A percentile compares a stretch with the other conserved stretches of the same genome.
These are phyloP conservation scores for Arthroderma sp. DNA, from an alignment of 2,329 filamentous ascomycete genomes.

Conservation along the genomic window DNA sequence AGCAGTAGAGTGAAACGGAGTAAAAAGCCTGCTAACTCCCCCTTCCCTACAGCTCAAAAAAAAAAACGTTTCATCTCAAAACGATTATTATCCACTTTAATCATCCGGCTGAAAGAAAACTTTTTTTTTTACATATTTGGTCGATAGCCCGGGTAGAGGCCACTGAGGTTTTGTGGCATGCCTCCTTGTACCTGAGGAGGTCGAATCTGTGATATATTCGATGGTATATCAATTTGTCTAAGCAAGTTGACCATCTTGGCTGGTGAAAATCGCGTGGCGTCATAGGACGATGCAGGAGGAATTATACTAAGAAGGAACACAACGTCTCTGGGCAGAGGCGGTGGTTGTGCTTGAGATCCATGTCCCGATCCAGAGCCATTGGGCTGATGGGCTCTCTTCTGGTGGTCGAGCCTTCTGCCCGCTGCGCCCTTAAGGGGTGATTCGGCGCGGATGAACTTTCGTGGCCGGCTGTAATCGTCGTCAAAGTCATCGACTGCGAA, in stretches of 20 bases:
- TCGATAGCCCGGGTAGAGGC: no score
- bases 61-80: neutral
- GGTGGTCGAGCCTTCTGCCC: constrained; percentile 69
- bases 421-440: constrained; percentile 88
- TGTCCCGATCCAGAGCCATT: constrained; percentile 15
- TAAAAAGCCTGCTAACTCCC: no score
- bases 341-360: constrained; percentile 30
- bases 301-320: constrained; percentile 56
- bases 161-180: no score
- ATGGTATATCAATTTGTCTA: constrained; percentile 52
- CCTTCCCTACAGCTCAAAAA: no score
- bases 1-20: no score
- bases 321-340: constrained; percentile 57
- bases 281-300: constrained; percentile 59
- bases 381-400: constrained; percentile 36
- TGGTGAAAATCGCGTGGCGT: constrained; percentile 55
- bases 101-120: neutral
- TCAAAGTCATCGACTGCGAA: constrained; percentile 57
- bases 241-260: constrained; percentile 61
- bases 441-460: constrained; percentile 77
- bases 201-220: constrained; percentile 29
- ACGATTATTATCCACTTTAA: neutral
- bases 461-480: constrained; percentile 56
- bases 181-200: constrained; percentile 9
- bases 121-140: neutral